A percentile compares a stretch with the other conserved stretches of the same genome.
Conservation (phyloP, 441 rosid species). For the Syzygium syzygioides region DNA sequence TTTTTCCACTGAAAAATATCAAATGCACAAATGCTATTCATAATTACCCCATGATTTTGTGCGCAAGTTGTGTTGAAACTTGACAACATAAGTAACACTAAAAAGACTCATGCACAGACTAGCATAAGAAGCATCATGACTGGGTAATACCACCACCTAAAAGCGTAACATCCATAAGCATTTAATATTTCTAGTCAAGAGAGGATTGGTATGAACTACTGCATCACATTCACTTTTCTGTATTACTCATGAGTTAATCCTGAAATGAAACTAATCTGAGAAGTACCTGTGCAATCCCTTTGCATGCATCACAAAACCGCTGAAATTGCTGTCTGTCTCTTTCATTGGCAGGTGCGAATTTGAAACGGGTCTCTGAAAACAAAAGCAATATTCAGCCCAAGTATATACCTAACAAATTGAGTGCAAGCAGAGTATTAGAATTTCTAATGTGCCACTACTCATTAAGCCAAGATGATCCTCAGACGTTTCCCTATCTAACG, state of each 20-base stretch:
- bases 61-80: background rate
- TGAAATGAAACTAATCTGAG: background rate
- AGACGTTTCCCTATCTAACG: background rate
- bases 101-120: background rate
- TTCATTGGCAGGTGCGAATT: conserved; percentile 69
- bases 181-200: background rate
- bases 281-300: conserved; percentile 87
- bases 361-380: conserved; percentile 56
- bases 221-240: background rate
- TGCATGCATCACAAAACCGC: conserved; percentile 91
- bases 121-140: background rate
- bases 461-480: background rate
- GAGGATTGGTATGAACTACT: background rate
- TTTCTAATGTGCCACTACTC: background rate
- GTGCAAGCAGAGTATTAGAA: background rate
- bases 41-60: background rate
- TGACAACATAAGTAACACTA: background rate
- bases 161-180: background rate
- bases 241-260: background rate
- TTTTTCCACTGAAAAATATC: background rate
- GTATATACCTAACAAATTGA: background rate
- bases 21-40: background rate
- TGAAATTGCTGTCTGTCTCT: conserved; percentile 67
- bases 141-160: background rate
- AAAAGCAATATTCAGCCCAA: conserved; percentile 4